Percentiles rank a stretch among this genome's conserved stretches.
phyloP scores from a whole-genome alignment of 495 filamentous ascomycete species.

The Penicillium taxi region DNA sequence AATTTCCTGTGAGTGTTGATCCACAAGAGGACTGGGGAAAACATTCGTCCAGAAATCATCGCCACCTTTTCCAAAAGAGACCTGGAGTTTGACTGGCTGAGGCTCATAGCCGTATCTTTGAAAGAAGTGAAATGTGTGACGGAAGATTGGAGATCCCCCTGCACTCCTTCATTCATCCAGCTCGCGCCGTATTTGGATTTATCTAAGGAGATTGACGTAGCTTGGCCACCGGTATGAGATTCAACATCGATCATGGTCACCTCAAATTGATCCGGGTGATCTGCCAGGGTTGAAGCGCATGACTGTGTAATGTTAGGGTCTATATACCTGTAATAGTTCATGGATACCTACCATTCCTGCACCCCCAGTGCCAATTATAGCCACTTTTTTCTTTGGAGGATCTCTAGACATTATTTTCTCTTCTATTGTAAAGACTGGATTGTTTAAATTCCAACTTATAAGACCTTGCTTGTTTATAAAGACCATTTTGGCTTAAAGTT shows the following conservation, averaged over 20 bases:
- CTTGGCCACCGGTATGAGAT: slow-evolving; percentile 69
- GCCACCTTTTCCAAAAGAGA: slow-evolving; percentile 68
- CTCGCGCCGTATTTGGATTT: slow-evolving; percentile 55
- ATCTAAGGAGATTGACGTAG: slow-evolving; percentile 68
- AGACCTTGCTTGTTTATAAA: background rate
- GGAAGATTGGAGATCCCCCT: slow-evolving; percentile 75
- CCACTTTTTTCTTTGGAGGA: slow-evolving; percentile 30
- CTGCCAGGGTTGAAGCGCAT: slow-evolving; percentile 63
- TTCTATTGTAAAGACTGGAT: background rate
- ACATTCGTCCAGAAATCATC: slow-evolving; percentile 75
- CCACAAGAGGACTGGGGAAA: slow-evolving; percentile 62
- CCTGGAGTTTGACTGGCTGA: slow-evolving; percentile 65
- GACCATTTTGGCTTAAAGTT: background rate
- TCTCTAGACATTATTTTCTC: slow-evolving; percentile 4
- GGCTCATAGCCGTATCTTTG: slow-evolving; percentile 57
- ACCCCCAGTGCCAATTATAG: slow-evolving; percentile 57
- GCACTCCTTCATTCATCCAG: slow-evolving; percentile 82
- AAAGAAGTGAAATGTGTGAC: slow-evolving; percentile 77
- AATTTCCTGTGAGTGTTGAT: slow-evolving; percentile 55
- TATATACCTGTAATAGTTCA: background rate
- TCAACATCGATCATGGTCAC: slow-evolving; percentile 66
- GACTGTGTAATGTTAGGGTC: slow-evolving; percentile 42
- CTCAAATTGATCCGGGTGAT: slow-evolving; percentile 66
- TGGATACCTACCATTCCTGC: slow-evolving; percentile 48
- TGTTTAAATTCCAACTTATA: background rate